Base-by-base conservation (phyloP, 768 basidiomycete species). In the Tylopilus vinaceipallidus region DNA sequence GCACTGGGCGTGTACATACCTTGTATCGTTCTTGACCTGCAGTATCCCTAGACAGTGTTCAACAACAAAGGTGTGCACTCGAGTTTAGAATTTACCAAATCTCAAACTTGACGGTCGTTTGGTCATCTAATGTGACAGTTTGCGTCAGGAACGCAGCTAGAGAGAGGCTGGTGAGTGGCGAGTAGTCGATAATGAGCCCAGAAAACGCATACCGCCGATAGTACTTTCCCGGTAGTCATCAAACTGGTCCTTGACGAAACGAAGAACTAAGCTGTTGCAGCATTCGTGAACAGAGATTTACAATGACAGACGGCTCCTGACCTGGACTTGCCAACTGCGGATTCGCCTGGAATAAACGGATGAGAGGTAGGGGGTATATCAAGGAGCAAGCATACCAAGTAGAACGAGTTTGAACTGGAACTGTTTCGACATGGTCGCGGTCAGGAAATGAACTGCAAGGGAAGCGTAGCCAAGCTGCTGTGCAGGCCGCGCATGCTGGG, bases 111-210 rank as follows among this genome's bases (percentile, higher is more conserved):
- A 99, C 91, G 20, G 85, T 85, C 20, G 89, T 89, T 55, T 86
- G 83, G 65, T 94, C 88, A 42, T 94, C 88, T 34, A 97, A 79
- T 12, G 84, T 86, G 27, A 98, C 91, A 3, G 95, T 97, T 70
- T 98, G 95, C n/a, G 97, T 98, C 57, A 99, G 71, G 79, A 99
- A 99, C 30, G 95, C 95, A 52, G 95, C 95, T 92, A 61, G 49
- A 50, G 47, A 24, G 33, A 37, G 45, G 55, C 58, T 6, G 17
- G 33, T 62, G 59, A 60, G 58, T 45, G 39, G 30, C 43, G 60
- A 14, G 36, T 27, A 33, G 37, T 50, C 19, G 40, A 20, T 19
- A 20, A 7, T 23, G 27, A 10, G 22, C 2, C 26, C 17, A 14
- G 2, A 37, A 33, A 47, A 20, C n/a, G 56, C 61, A 49, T 55